These are phyloP conservation scores for Holtermannia corniformis DNA, from an alignment of 768 basidiomycete species.

Conservation along the genomic window DNA sequence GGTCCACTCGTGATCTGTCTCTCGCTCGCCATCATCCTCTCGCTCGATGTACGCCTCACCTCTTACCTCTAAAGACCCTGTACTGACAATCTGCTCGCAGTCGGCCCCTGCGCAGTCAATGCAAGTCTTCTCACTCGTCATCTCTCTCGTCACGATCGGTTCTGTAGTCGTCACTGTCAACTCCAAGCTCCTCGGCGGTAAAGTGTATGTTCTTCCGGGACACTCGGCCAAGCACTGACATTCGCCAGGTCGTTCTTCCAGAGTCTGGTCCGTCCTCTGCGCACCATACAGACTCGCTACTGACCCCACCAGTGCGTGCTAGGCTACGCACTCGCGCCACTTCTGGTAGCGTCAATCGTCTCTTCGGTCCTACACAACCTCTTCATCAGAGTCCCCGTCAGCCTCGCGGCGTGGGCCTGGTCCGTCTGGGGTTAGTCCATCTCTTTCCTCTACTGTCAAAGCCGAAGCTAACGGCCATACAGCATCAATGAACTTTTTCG, in stretches of 20 bases:
- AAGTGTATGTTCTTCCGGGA: constrained; percentile 35
- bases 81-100: constrained; percentile 42
- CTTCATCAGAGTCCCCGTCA: constrained; percentile 77
- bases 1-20: constrained; percentile 61
- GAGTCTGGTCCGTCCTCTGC: constrained; percentile 48
- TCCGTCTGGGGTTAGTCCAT: constrained; percentile 80
- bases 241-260: constrained; percentile 81
- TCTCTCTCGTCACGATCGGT: constrained; percentile 83
- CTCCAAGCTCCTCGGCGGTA: constrained; percentile 57
- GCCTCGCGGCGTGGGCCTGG: constrained; percentile 85
- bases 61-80: constrained; percentile 45
- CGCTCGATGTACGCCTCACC: constrained; percentile 50
- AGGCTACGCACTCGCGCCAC: constrained; percentile 89
- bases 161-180: constrained; percentile 90
- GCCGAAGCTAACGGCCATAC: neutral
- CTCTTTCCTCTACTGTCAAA: neutral
- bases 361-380: constrained; percentile 69
- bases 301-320: constrained; percentile 54
- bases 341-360: constrained; percentile 80
- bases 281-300: neutral
- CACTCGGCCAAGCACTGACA: neutral
- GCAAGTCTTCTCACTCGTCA: constrained; percentile 84
- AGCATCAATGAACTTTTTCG: constrained; percentile 93
- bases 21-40: constrained; percentile 28
- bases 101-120: constrained; percentile 74